Evolutionary conservation across 2,329 filamentous ascomycete genomes (phyloP).

Genomic region (Neophaeococcomyces mojaviensis): DNA sequence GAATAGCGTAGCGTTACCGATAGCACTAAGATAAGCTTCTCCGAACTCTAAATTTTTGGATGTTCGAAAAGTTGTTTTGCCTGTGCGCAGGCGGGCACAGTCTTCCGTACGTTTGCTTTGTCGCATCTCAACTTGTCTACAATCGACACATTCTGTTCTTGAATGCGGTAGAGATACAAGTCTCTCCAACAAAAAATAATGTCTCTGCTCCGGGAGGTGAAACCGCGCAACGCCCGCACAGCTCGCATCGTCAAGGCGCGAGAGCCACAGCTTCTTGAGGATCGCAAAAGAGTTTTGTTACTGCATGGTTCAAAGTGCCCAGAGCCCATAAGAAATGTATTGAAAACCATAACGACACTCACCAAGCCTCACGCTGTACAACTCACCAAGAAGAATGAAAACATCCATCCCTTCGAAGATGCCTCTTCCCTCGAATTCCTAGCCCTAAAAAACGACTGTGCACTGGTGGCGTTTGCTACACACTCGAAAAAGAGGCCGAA

Average conservation of each 20-base stretch:
- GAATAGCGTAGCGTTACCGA: too few relatives aligned
- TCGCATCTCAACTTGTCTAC: too few relatives aligned
- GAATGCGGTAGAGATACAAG: too few relatives aligned
- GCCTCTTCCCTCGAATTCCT: slow-evolving; percentile 85
- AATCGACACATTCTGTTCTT: too few relatives aligned
- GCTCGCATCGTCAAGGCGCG: slow-evolving; percentile 92
- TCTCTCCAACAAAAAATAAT: neutral
- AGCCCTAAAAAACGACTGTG: slow-evolving; percentile 90
- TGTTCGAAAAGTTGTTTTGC: too few relatives aligned
- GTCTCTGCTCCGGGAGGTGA: slow-evolving; percentile 25
- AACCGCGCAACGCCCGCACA: slow-evolving; percentile 75
- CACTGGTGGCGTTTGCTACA: slow-evolving; percentile 73
- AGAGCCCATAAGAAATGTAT: slow-evolving; percentile 70
- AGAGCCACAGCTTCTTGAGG: slow-evolving; percentile 81
- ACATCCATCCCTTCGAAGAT: slow-evolving; percentile 89
- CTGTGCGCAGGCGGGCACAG: too few relatives aligned
- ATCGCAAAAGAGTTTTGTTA: slow-evolving; percentile 82
- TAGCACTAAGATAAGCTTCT: too few relatives aligned
- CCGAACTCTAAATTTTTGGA: too few relatives aligned
- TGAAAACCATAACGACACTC: slow-evolving; percentile 77
- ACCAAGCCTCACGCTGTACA: slow-evolving; percentile 79
- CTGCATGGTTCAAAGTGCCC: slow-evolving; percentile 81
- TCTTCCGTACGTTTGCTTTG: too few relatives aligned
- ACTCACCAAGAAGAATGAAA: slow-evolving; percentile 91
- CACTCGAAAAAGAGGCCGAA: slow-evolving; percentile 95